A percentile compares a stretch with the other conserved stretches of the same genome.
These are phyloP conservation scores for Macrocystidia cucumis DNA, from an alignment of 1,284 basidiomycete genomes.

Conservation along the genomic window DNA sequence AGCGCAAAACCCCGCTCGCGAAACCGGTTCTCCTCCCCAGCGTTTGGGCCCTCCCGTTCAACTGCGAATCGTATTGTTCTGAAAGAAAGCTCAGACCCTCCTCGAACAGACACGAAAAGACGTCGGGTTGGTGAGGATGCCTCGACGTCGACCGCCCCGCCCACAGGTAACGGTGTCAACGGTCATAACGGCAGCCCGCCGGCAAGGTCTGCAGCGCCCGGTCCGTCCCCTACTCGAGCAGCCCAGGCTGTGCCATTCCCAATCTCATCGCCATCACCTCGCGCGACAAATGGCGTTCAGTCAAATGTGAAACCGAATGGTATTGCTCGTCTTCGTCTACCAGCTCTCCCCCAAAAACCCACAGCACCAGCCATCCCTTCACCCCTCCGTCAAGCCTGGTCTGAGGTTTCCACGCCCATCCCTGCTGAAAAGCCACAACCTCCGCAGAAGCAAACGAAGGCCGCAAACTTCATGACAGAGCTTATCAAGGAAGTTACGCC, in stretches of 20 bases:
- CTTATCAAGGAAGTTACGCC: slow-evolving; percentile 63
- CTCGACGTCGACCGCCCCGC: slow-evolving; percentile 19
- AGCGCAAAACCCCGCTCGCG: slow-evolving; percentile 47
- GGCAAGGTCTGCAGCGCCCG: slow-evolving; percentile 16
- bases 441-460: slow-evolving; percentile 40
- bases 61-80: slow-evolving; percentile 29
- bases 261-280: slow-evolving; percentile 15
- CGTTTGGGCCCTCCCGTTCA: slow-evolving; percentile 45
- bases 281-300: slow-evolving; percentile 11
- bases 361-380: slow-evolving; percentile 58
- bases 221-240: slow-evolving; percentile 16
- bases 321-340: slow-evolving; percentile 32
- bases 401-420: slow-evolving; percentile 30
- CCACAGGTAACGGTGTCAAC: slow-evolving; percentile 15
- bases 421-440: slow-evolving; percentile 22
- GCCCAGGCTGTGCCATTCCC: slow-evolving; percentile 15
- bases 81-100: slow-evolving; percentile 29
- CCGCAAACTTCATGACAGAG: slow-evolving; percentile 57
- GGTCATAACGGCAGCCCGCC: slow-evolving; percentile 4
- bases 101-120: slow-evolving; percentile 47
- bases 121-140: slow-evolving; percentile 46
- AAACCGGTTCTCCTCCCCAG: slow-evolving; percentile 62
- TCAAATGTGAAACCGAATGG: slow-evolving; percentile 17
- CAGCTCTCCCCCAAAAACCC: slow-evolving; percentile 33
- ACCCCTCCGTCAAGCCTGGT: slow-evolving; percentile 63